Evolutionary conservation across 2,329 filamentous ascomycete genomes (phyloP), one percentile per base, ranked within the genome.

Genomic region (Aureobasidium zeae): DNA sequence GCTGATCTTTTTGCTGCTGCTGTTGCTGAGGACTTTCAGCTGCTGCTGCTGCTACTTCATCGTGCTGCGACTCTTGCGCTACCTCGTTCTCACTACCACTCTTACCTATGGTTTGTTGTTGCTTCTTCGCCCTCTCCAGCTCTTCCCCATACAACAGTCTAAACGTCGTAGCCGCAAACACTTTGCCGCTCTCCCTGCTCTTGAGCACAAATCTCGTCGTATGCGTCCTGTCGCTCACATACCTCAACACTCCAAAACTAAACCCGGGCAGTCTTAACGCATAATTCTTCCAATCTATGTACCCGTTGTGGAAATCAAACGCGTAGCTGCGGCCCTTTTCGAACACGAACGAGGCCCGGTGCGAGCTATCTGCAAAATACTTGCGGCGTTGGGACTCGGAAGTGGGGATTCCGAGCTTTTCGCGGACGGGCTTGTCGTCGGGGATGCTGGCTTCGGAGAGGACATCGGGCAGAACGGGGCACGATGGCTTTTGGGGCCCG

Each of bases 291-390:
- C 69, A 71, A 48, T 70, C 67, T 4, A 71, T 51, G 51, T 70
- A 68, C 16, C 65, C 65, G 42, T 71, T 71, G 56, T 65, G 69
- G 47, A 71, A 70, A 44, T 71, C 68, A 1, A 55, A 65, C 28
- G 66, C 59, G 44, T 71, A 70, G 43, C 63, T 43, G 15, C 68
- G 46, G 0, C 62, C 67, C 44, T 63, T 60, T 46, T 69, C 65
- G 35, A 70, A 70, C 0, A 57, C 56, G 35, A 69, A 65, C 0
- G 48, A 36, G 21, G 63, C 54, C 9, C 65, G 54, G 21, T 65
- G 58, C 15, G 51, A 46, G 4, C 52, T 46, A 4, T 59, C 55
- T 5, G 68, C 55, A 47, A 68, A 70, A 50, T 59, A 55, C 48
- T 70, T 71, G 9, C 67, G 55, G n/a, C 68, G 53, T 52, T 69